These are phyloP conservation scores for Bretziella fagacearum DNA, from an alignment of 2,329 filamentous ascomycete species.

Conservation along the genomic window DNA sequence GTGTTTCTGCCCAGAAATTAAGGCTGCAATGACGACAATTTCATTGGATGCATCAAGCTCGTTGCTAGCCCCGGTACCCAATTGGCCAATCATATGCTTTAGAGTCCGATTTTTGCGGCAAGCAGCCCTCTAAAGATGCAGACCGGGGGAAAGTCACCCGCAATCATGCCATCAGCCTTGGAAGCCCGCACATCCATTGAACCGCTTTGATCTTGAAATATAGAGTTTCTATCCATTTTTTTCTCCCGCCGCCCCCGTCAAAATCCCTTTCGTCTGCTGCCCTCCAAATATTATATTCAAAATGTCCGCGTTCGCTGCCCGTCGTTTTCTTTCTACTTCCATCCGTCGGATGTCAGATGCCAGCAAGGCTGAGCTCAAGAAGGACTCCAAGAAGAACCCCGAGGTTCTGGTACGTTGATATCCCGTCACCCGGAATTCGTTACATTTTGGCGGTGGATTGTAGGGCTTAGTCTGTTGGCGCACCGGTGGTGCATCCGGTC, in stretches of 20 bases:
- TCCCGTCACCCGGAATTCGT: neutral
- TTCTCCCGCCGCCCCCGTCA: neutral
- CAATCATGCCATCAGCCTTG: neutral
- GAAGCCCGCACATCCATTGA: neutral
- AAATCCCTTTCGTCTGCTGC: neutral
- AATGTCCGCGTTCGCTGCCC: constrained; percentile 41
- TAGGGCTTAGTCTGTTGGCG: neutral
- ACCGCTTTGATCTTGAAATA: neutral
- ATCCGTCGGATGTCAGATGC: constrained; percentile 32
- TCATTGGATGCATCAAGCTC: neutral
- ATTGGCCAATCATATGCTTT: constrained; percentile 10
- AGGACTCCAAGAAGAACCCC: constrained; percentile 39
- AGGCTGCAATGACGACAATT: constrained; percentile 5
- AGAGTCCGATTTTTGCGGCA: constrained; percentile 6
- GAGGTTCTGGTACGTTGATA: constrained; percentile 22
- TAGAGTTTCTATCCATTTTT: neutral
- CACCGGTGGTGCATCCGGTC: neutral
- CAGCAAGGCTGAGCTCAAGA: constrained; percentile 33
- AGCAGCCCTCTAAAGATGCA: neutral
- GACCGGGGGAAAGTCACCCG: neutral
- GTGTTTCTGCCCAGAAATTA: constrained; percentile 10
- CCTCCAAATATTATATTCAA: constrained; percentile 15
- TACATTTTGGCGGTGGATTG: neutral
- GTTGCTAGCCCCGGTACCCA: neutral
- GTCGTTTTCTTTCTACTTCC: constrained; percentile 38